phyloP scores from a whole-genome alignment of 345 rosid species.

The Geranium brycei region DNA sequence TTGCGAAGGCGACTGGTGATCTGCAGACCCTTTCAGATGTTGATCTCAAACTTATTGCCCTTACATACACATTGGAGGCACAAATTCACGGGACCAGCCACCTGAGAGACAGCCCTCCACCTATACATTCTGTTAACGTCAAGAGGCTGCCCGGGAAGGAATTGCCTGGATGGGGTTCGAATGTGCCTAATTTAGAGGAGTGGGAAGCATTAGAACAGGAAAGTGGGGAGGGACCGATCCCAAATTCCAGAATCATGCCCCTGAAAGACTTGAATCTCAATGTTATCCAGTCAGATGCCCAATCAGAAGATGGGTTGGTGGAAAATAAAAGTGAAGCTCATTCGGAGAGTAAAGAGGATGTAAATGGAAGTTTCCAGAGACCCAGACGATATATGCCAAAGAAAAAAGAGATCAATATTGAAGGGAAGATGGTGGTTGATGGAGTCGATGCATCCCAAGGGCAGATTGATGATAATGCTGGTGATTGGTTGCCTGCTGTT shows the following conservation, averaged over 20 bases:
- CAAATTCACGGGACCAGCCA: slow-evolving; percentile 67
- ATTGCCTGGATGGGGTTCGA: slow-evolving; percentile 88
- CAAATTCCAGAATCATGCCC: slow-evolving; percentile 62
- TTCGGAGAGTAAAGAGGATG: slow-evolving; percentile 36
- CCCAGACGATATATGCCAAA: slow-evolving; percentile 36
- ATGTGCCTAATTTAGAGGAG: slow-evolving; percentile 80
- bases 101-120: slow-evolving; percentile 68
- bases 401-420: slow-evolving; percentile 51
- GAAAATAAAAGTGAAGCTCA: slow-evolving; percentile 24
- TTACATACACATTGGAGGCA: slow-evolving; percentile 68
- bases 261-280: slow-evolving; percentile 62
- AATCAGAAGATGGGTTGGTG: slow-evolving; percentile 32
- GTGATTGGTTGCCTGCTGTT: slow-evolving; percentile 87
- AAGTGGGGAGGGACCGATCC: slow-evolving; percentile 28
- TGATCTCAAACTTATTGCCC: slow-evolving; percentile 71
- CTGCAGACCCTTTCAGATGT: slow-evolving; percentile 79
- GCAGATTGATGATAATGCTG: slow-evolving; percentile 38
- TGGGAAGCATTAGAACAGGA: slow-evolving; percentile 78
- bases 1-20: slow-evolving; percentile 87
- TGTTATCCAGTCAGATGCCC: slow-evolving; percentile 20
- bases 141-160: slow-evolving; percentile 83
- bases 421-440: slow-evolving; percentile 79
- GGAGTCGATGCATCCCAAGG: slow-evolving; percentile 91
- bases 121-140: slow-evolving; percentile 56
- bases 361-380: slow-evolving; percentile 27